A percentile compares a stretch with the other conserved stretches of the same genome.
phyloP scores from a whole-genome alignment of 116 monocot species.

The Iris pallida region DNA sequence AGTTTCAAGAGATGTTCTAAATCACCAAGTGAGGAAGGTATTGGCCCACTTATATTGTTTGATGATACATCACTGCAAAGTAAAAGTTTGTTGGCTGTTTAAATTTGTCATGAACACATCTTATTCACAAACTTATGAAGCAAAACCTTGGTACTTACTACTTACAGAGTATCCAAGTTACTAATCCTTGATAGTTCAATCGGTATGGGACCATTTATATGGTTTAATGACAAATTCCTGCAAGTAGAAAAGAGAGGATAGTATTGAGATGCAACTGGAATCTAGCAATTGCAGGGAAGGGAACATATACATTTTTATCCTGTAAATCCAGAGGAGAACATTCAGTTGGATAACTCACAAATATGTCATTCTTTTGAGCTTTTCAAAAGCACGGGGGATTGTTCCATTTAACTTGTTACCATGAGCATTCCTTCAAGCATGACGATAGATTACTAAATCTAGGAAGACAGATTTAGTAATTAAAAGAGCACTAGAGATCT shows the following conservation, averaged over 20 bases:
- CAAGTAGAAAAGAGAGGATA: not conserved
- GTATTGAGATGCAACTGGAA: too few species aligned
- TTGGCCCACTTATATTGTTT: constrained; percentile 70
- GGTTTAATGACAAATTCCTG: constrained; percentile 94
- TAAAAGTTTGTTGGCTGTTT: too few species aligned
- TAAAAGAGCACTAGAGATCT: not conserved
- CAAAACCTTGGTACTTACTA: constrained; percentile 8
- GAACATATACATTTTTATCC: not conserved
- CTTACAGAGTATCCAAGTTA: constrained; percentile 94
- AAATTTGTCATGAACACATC: too few species aligned
- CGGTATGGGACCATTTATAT: constrained; percentile 69
- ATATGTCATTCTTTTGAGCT: constrained; percentile 87
- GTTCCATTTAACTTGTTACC: constrained; percentile 81
- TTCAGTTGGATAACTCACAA: constrained; percentile 46
- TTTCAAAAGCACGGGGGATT: constrained; percentile 59
- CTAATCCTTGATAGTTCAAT: constrained; percentile 74
- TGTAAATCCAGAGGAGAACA: not conserved
- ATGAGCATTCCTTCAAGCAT: constrained; percentile 60
- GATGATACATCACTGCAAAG: constrained; percentile 64
- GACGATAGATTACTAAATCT: not conserved
- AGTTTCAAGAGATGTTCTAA: constrained; percentile 94
- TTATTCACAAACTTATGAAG: not conserved
- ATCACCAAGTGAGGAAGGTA: constrained; percentile 83
- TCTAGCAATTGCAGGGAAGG: too few species aligned
- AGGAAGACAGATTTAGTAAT: not conserved